A percentile compares a stretch with the other conserved stretches of the same genome.
These are phyloP conservation scores for Carex scoparia DNA, from an alignment of 176 grass and related monocot species.

Conservation along the genomic window DNA sequence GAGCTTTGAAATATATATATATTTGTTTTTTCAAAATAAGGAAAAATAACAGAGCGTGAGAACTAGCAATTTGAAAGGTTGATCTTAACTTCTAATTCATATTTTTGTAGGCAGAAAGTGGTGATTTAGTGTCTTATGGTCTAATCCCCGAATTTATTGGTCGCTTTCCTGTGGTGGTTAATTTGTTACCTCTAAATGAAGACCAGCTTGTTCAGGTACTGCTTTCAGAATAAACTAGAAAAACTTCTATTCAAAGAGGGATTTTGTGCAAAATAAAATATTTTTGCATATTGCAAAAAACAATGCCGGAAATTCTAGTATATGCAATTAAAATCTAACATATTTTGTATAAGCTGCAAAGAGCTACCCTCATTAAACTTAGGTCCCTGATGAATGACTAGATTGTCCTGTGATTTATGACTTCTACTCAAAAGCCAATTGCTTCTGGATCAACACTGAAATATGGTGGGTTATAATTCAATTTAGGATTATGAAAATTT, in stretches of 20 bases:
- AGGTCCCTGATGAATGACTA: neutral
- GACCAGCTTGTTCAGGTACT: slow-evolving; percentile 94
- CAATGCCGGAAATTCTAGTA: neutral
- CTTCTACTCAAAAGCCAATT: neutral
- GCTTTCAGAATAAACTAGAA: slow-evolving; percentile 11
- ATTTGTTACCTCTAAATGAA: slow-evolving; percentile 77
- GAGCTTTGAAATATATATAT: neutral
- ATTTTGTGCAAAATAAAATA: neutral
- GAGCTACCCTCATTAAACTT: neutral
- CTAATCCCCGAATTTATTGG: slow-evolving; percentile 97
- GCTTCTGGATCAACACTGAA: neutral
- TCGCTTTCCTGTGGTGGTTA: slow-evolving; percentile 83
- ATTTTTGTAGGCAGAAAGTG: slow-evolving; percentile 79
- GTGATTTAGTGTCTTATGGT: slow-evolving; percentile 77
- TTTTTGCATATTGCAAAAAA: neutral
- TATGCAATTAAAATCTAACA: neutral
- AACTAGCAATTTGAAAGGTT: neutral
- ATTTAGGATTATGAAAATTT: neutral
- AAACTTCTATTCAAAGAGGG: neutral
- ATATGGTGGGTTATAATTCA: neutral
- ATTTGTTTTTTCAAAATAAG: neutral
- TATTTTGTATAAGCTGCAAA: neutral
- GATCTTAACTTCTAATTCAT: slow-evolving; percentile 20
- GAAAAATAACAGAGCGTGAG: neutral
- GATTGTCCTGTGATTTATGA: neutral